A percentile compares a stretch with the other conserved stretches of the same genome.
Evolutionary conservation across 108 stramenopile genomes (phyloP).

Genomic region (Fragilaria radians): DNA sequence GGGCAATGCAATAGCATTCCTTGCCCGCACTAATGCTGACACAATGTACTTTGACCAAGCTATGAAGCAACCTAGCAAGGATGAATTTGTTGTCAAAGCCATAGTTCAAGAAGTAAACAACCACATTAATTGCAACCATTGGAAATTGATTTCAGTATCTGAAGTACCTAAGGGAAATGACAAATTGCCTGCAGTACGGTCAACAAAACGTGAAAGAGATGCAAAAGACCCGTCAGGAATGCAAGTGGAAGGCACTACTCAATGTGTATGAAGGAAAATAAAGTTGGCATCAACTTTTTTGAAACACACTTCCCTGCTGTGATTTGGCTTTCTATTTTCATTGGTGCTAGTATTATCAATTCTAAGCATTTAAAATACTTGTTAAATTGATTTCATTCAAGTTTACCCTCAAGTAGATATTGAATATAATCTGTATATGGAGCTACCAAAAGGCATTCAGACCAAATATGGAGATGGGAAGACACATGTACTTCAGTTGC

Average conservation of each 20-base stretch:
- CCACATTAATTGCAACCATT: conserved; percentile 6
- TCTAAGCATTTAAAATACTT: conserved; percentile 7
- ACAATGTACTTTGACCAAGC: conserved; percentile 31
- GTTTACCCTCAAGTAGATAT: conserved; percentile 24
- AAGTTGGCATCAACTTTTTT: conserved; percentile 24
- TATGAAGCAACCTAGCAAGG: conserved; percentile 10
- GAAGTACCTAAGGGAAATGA: conserved; percentile 9
- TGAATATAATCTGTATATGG: conserved; percentile 29
- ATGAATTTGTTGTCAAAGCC: conserved; percentile 17
- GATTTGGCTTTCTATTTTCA: conserved; percentile 7
- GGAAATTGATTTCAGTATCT: conserved; percentile 3
- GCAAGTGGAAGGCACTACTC: conserved; percentile 19
- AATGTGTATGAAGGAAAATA: conserved; percentile 13
- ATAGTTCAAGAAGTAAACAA: conserved; percentile 19
- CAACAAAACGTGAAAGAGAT: conserved; percentile 19
- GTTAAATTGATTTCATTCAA: conserved; percentile 20
- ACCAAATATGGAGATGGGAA: conserved; percentile 2
- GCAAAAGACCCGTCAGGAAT: conserved; percentile 13
- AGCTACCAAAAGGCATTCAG: conserved; percentile 16
- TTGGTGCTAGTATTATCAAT: background rate
- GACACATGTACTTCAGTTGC: conserved; percentile 9
- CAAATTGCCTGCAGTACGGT: conserved; percentile 17
- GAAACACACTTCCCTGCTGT: conserved; percentile 43
- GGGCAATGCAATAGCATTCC: background rate
- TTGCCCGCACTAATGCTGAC: conserved; percentile 5